These are phyloP conservation scores for Kentomonas sorsogonicus DNA, from an alignment of 208 protist species.

Conservation along the genomic window DNA sequence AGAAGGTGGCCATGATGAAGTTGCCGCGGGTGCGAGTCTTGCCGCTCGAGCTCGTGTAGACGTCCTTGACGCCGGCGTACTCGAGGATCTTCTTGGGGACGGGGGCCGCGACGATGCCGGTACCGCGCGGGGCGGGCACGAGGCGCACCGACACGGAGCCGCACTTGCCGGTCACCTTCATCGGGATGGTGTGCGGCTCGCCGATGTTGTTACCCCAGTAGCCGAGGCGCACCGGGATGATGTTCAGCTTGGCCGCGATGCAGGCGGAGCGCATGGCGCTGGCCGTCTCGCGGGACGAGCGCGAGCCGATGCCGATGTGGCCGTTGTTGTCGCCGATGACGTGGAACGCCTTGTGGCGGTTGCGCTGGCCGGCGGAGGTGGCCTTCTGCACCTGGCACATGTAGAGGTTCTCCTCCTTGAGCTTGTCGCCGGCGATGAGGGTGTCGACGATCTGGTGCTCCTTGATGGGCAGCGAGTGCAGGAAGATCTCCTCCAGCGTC, in stretches of 20 bases:
- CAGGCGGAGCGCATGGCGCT: constrained; percentile 98
- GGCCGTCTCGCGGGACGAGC: constrained; percentile 99
- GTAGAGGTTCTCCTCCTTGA: constrained; percentile 1
- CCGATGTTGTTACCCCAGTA: constrained; percentile 99
- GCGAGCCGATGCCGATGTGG: constrained; percentile 98
- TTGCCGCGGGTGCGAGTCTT: constrained; percentile 98
- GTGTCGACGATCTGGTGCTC: not conserved
- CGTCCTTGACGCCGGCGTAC: constrained; percentile 98
- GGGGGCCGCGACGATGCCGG: constrained; percentile 97
- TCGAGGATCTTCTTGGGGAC: constrained; percentile 98
- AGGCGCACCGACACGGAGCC: constrained; percentile 97
- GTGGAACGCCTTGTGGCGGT: constrained; percentile 99
- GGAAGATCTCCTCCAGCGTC: constrained; percentile 1
- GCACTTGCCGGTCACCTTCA: constrained; percentile 99
- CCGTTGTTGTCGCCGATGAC: constrained; percentile 98
- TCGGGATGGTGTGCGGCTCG: constrained; percentile 98
- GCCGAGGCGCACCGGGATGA: constrained; percentile 98
- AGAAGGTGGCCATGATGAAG: constrained; percentile 99
- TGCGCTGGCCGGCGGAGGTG: constrained; percentile 94
- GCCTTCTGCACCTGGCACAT: not conserved
- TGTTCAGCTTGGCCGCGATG: constrained; percentile 96
- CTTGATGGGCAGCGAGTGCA: constrained; percentile 1
- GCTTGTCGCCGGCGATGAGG: constrained; percentile 2
- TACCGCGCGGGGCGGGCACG: constrained; percentile 98
- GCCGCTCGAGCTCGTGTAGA: constrained; percentile 97